phyloP scores from a whole-genome alignment of 1,284 basidiomycete genomes.

The Nidula niveotomentosa region DNA sequence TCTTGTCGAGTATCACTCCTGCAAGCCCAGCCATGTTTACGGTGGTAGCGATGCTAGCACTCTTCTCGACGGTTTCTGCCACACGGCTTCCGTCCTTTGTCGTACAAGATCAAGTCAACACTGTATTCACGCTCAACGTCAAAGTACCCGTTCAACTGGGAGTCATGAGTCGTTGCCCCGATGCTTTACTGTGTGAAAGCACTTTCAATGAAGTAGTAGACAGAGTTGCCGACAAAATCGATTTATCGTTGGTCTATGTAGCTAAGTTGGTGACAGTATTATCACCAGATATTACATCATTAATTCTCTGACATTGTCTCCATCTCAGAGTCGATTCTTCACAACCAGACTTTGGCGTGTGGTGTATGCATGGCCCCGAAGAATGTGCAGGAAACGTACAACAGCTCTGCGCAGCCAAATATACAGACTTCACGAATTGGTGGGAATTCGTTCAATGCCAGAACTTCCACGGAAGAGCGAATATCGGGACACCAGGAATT shows the following conservation, averaged over 20 bases:
- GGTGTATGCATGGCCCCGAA: slow-evolving; percentile 74
- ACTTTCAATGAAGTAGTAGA: slow-evolving; percentile 75
- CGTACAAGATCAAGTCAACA: no score
- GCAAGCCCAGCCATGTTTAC: no score
- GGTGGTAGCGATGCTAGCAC: no score
- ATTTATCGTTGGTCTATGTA: slow-evolving; percentile 72
- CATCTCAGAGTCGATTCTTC: slow-evolving; percentile 50
- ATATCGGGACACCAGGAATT: slow-evolving; percentile 67
- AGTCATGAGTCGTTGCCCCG: slow-evolving; percentile 80
- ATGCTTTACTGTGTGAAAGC: slow-evolving; percentile 76
- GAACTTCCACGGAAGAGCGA: slow-evolving; percentile 65
- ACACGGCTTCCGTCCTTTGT: no score
- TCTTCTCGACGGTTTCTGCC: no score
- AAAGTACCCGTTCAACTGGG: slow-evolving; percentile 65
- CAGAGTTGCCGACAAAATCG: slow-evolving; percentile 62
- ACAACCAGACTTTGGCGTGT: slow-evolving; percentile 69
- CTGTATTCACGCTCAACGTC: slow-evolving; percentile 15
- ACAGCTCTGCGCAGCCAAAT: slow-evolving; percentile 74
- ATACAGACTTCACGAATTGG: slow-evolving; percentile 55
- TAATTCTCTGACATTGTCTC: slow-evolving; percentile 6
- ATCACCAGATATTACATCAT: not conserved
- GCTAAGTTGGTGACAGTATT: slow-evolving; percentile 53
- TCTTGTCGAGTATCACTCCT: no score
- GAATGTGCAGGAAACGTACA: slow-evolving; percentile 91
- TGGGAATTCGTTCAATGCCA: slow-evolving; percentile 78